phyloP scores from a whole-genome alignment of 2,329 filamentous ascomycete species.

The Drechslera avenae region DNA sequence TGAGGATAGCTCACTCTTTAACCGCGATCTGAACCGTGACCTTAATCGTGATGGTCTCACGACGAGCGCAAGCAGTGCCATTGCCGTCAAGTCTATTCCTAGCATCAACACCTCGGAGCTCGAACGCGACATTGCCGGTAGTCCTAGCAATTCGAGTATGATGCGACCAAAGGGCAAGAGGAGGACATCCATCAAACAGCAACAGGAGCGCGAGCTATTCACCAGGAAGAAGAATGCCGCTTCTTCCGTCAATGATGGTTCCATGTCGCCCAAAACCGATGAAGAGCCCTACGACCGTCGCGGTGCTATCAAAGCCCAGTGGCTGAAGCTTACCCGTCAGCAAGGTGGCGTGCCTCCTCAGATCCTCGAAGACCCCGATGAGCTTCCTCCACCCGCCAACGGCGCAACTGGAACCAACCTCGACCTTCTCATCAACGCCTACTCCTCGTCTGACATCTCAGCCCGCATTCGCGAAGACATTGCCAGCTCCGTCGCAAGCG shows the following conservation, averaged over 20 bases:
- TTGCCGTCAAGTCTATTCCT: slow-evolving; percentile 86
- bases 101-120: slow-evolving; percentile 79
- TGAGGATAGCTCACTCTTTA: slow-evolving; percentile 63
- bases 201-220: slow-evolving; percentile 88
- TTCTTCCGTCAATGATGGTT: slow-evolving; percentile 52
- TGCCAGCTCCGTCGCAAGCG: slow-evolving; percentile 66
- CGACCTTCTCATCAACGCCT: slow-evolving; percentile 78
- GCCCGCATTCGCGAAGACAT: slow-evolving; percentile 78
- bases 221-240: slow-evolving; percentile 77
- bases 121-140: slow-evolving; percentile 64
- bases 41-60: slow-evolving; percentile 67
- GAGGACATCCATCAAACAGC: slow-evolving; percentile 78
- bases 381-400: slow-evolving; percentile 63
- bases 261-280: slow-evolving; percentile 65
- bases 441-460: slow-evolving; percentile 78
- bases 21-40: slow-evolving; percentile 67
- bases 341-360: slow-evolving; percentile 62
- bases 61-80: slow-evolving; percentile 82
- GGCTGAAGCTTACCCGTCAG: slow-evolving; percentile 64
- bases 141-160: slow-evolving; percentile 63
- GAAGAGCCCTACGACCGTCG: slow-evolving; percentile 62
- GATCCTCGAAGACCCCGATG: slow-evolving; percentile 71
- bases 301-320: slow-evolving; percentile 59
- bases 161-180: slow-evolving; percentile 70
- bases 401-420: slow-evolving; percentile 72